Evolutionary conservation across 2,329 filamentous ascomycete species (phyloP), one percentile per base, ranked within the genome.

Genomic region (Arthrobotrys conoides): DNA sequence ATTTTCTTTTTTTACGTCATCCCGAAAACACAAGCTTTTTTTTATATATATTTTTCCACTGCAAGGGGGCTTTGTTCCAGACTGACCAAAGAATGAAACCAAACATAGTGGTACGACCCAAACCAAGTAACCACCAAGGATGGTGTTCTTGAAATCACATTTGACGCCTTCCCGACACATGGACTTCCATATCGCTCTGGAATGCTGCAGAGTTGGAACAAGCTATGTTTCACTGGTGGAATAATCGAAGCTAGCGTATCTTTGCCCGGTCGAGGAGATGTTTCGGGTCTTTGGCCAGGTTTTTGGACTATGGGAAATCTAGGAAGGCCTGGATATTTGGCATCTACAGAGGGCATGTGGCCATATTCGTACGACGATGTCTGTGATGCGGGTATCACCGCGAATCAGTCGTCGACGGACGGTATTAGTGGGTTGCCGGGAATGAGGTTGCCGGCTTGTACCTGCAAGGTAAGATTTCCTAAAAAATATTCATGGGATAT

Each of bases 241-340:
- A 88, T 90, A 59, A 82, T 93, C 14, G 91, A 93, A 84, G 90
- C 90, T 20, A 91, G 89, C 82, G 89, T 92, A 66, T 92, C 91
- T 3, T 85, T 93, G 5, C 91, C 91, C 14, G 91, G 91, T 16
- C 84, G 86, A 57, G 91, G 91, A 55, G 89, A 92, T 80, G 87
- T 89, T 14, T 87, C 89, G 70, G 91, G 91, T 72, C 91, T 92
- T 84, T 93, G 91, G 91, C 91, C 91, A 49, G 91, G 91, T 84
- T 91, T 92, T 84, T 93, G 91, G 91, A 87, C 90, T 0, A 92
- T 93, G 90, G 91, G 91, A 3, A 93, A 93, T 82, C 86, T 93
- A 22, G 91, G 89, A 44, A 87, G 91, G 80, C 89, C 91, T 27
- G 91, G 91, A 12, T 91, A 91, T 83, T 87, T 89, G 36, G 88